Conservation (phyloP, 805 yeast species). For the Ogataea corticis region DNA sequence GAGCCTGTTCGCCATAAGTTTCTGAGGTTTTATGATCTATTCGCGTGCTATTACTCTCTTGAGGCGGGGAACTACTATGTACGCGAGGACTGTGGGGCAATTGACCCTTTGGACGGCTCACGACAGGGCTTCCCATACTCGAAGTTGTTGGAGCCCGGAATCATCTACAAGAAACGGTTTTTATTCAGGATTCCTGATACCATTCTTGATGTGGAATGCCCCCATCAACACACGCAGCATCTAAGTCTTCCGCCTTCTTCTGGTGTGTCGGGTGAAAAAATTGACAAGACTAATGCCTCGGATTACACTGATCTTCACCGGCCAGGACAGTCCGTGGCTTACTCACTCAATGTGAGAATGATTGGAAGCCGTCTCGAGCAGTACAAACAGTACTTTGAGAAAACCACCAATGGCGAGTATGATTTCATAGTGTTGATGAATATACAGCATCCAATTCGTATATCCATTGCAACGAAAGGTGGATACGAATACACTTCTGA, state of each 20-base stretch:
- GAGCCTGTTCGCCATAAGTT: conserved; percentile 34
- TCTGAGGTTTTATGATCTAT: conserved; percentile 50
- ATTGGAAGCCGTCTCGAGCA: conserved; percentile 44
- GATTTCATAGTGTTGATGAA: conserved; percentile 27
- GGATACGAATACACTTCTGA: conserved; percentile 9
- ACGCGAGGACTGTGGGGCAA: too few relatives aligned
- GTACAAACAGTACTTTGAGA: conserved; percentile 24
- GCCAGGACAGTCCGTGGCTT: conserved; percentile 45
- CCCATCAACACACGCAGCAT: conserved; percentile 39
- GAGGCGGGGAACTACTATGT: too few relatives aligned
- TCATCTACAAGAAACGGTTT: conserved; percentile 54
- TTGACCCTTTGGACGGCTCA: conserved; percentile 30
- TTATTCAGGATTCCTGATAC: conserved; percentile 56
- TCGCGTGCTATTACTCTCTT: conserved; percentile 45
- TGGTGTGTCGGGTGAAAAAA: too few relatives aligned
- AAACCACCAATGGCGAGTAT: conserved; percentile 21
- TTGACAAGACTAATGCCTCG: too few relatives aligned
- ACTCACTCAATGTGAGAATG: conserved; percentile 53
- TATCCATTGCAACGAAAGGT: background rate
- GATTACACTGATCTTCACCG: conserved; percentile 47
- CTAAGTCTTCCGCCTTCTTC: conserved; percentile 41
- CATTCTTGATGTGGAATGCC: conserved; percentile 54
- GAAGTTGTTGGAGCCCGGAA: conserved; percentile 46
- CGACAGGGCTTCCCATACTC: conserved; percentile 44
- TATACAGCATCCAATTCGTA: conserved; percentile 21